These are phyloP conservation scores for Trametes sanguinea DNA, from an alignment of 768 basidiomycete genomes.

Conservation along the genomic window DNA sequence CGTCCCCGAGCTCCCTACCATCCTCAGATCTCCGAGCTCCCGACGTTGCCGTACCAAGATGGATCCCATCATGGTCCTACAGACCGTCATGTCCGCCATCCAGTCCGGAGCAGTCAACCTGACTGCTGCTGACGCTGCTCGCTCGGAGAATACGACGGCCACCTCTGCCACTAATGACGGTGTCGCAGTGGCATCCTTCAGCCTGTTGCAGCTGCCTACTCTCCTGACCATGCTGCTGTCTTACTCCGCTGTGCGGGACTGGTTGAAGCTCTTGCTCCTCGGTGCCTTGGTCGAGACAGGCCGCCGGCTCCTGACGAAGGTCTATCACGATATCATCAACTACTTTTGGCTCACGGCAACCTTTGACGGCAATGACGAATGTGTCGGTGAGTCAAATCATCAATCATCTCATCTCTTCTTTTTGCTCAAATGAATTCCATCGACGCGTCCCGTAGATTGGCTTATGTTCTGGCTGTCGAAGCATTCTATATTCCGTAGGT, in stretches of 20 bases:
- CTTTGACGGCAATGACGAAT: conserved; percentile 59
- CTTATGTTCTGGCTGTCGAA: conserved; percentile 70
- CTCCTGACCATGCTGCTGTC: conserved; percentile 51
- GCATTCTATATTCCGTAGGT: conserved; percentile 34
- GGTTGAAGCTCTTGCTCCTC: conserved; percentile 62
- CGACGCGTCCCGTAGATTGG: conserved; percentile 50
- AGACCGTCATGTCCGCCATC: conserved; percentile 19
- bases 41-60: not conserved
- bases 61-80: conserved; percentile 17
- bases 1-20: not conserved
- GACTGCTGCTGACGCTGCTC: not conserved
- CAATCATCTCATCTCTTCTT: not conserved
- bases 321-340: conserved; percentile 48
- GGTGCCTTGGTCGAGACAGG: conserved; percentile 63
- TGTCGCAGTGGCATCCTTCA: conserved; percentile 1
- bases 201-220: conserved; percentile 5
- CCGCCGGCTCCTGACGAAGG: conserved; percentile 46
- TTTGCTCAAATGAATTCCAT: not conserved
- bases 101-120: conserved; percentile 16
- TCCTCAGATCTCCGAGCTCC: not conserved
- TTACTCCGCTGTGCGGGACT: conserved; percentile 60
- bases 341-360: conserved; percentile 65
- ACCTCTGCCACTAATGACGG: not conserved
- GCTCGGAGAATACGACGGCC: conserved; percentile 1
- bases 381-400: conserved; percentile 47